These are phyloP conservation scores for Porosira glacialis DNA, from an alignment of 352 stramenopile species.

Conservation along the genomic window DNA sequence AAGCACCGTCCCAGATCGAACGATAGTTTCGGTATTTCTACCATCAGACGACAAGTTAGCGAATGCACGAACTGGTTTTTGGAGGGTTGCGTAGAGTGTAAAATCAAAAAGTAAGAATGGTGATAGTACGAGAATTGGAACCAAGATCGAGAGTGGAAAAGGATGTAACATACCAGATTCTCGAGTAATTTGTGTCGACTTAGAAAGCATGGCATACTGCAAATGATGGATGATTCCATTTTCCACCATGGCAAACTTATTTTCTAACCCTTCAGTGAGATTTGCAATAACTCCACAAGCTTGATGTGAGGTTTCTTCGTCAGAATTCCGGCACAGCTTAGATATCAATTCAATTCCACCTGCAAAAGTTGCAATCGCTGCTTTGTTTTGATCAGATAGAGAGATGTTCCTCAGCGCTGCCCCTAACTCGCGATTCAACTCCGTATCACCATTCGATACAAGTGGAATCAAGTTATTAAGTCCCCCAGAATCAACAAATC, in stretches of 20 bases:
- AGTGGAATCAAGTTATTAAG: constrained; percentile 87
- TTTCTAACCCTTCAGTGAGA: constrained; percentile 90
- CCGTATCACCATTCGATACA: constrained; percentile 84
- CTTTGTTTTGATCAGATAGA: constrained; percentile 95
- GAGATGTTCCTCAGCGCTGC: constrained; percentile 91
- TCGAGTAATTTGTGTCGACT: constrained; percentile 89
- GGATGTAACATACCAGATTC: too few species aligned
- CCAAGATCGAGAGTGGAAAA: too few species aligned
- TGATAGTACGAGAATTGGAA: too few species aligned
- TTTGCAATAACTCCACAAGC: constrained; percentile 90
- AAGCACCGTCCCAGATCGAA: constrained; percentile 85
- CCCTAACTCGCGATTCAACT: constrained; percentile 90
- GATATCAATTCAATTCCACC: constrained; percentile 86
- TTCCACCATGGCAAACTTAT: constrained; percentile 92
- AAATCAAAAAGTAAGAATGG: too few species aligned
- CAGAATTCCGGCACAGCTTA: constrained; percentile 85
- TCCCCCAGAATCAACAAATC: constrained; percentile 89
- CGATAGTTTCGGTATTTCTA: constrained; percentile 88
- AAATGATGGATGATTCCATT: constrained; percentile 92
- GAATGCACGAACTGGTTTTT: constrained; percentile 86
- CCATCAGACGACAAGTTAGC: constrained; percentile 94
- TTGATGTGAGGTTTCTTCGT: constrained; percentile 89
- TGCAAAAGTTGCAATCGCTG: constrained; percentile 90
- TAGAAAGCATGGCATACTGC: constrained; percentile 90
- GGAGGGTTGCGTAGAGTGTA: too few species aligned